Percentiles rank a stretch among this genome's conserved stretches.
phyloP scores from a whole-genome alignment of 2,329 filamentous ascomycete species.

The Alternaria sp. region DNA sequence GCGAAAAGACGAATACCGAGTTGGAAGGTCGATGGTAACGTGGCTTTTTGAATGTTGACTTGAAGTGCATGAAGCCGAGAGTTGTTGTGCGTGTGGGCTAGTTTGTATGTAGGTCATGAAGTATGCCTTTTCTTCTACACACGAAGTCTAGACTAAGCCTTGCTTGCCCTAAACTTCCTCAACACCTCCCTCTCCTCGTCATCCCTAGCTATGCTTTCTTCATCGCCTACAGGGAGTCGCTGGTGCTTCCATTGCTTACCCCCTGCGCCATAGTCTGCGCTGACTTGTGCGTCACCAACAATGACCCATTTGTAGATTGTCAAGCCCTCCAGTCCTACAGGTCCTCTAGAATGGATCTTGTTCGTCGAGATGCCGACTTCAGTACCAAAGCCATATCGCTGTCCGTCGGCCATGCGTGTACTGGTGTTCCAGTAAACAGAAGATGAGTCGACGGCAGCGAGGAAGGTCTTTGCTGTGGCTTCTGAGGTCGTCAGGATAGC shows the following conservation, averaged over 20 bases:
- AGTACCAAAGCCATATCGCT: constrained; percentile 96
- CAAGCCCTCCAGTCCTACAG: constrained; percentile 90
- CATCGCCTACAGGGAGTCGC: constrained; percentile 51
- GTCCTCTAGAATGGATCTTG: constrained; percentile 94
- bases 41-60: not conserved
- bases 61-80: not conserved
- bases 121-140: not conserved
- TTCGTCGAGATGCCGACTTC: constrained; percentile 99
- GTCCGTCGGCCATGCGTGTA: constrained; percentile 92
- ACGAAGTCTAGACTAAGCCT: not conserved
- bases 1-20: not conserved
- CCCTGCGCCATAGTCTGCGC: constrained; percentile 71
- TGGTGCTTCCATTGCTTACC: constrained; percentile 66
- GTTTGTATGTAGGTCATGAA: not conserved
- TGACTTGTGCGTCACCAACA: constrained; percentile 82
- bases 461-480: constrained; percentile 78
- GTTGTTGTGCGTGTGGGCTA: not conserved
- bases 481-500: constrained; percentile 78
- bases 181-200: constrained; percentile 46
- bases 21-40: not conserved
- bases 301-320: constrained; percentile 98
- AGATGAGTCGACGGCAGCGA: constrained; percentile 84
- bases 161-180: constrained; percentile 41
- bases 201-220: constrained; percentile 40
- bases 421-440: constrained; percentile 98